Conservation (phyloP, 805 yeast species). For the Spathaspora hagerdaliae region DNA sequence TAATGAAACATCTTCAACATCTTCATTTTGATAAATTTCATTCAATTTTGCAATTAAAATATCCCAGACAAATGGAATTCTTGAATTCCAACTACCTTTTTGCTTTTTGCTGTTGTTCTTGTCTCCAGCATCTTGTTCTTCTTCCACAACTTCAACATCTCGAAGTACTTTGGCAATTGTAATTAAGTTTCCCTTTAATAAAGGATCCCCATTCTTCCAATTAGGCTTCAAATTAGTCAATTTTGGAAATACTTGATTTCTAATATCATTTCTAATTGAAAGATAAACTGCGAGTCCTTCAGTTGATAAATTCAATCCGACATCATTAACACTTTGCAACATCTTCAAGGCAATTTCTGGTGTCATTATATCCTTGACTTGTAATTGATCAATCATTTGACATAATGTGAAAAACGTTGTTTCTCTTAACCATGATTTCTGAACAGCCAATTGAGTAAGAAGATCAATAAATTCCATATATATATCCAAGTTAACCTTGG, state of each 20-base stretch:
- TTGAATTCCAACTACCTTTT: conserved; percentile 70
- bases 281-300: conserved; percentile 80
- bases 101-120: conserved; percentile 35
- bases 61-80: conserved; percentile 75
- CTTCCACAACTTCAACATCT: conserved; percentile 45
- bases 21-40: conserved; percentile 4
- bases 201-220: conserved; percentile 76
- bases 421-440: conserved; percentile 85
- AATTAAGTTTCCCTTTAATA: conserved; percentile 64
- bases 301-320: conserved; percentile 58
- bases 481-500: conserved; percentile 8
- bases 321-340: conserved; percentile 44
- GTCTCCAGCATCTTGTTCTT: conserved; percentile 29
- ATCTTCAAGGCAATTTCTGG: conserved; percentile 21
- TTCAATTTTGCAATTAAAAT: conserved; percentile 47
- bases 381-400: conserved; percentile 34
- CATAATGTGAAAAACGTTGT: conserved; percentile 69
- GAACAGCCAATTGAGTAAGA: conserved; percentile 53
- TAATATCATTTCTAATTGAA: conserved; percentile 36
- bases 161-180: conserved; percentile 59
- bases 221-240: conserved; percentile 18
- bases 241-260: conserved; percentile 10
- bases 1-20: conserved; percentile 15
- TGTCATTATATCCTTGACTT: conserved; percentile 10
- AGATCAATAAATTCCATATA: conserved; percentile 37